Evolutionary conservation across 306 rosid genomes (phyloP).

Genomic region (Elaeagnus macrophylla): DNA sequence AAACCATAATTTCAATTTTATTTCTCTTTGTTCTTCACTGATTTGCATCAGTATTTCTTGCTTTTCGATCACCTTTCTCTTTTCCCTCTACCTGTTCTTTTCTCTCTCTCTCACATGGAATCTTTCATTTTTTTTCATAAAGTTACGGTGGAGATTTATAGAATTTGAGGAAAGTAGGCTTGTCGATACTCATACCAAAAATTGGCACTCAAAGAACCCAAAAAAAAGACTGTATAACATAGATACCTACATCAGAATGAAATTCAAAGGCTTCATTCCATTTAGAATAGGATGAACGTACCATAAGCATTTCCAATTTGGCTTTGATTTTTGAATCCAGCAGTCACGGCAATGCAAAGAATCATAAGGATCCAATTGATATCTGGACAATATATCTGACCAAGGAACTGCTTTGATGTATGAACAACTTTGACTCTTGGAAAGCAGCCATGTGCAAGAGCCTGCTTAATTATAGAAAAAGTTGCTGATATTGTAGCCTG

Average conservation of each 20-base stretch:
- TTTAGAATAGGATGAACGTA: slow-evolving; percentile 21
- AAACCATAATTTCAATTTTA: too few relatives aligned
- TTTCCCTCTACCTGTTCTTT: too few relatives aligned
- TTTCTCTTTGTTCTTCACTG: too few relatives aligned
- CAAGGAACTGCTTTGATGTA: slow-evolving; percentile 67
- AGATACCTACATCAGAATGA: background rate
- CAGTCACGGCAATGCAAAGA: slow-evolving; percentile 87
- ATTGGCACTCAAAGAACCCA: too few relatives aligned
- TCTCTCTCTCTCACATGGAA: too few relatives aligned
- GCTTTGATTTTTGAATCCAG: slow-evolving; percentile 80
- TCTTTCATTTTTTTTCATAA: too few relatives aligned
- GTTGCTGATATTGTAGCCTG: slow-evolving; percentile 94
- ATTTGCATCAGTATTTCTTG: too few relatives aligned
- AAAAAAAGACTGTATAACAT: background rate
- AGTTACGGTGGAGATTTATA: too few relatives aligned
- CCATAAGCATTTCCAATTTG: slow-evolving; percentile 98
- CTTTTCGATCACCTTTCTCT: too few relatives aligned
- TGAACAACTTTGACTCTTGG: slow-evolving; percentile 92
- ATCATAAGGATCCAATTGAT: slow-evolving; percentile 92
- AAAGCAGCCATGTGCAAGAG: slow-evolving; percentile 89
- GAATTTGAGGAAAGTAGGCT: too few relatives aligned
- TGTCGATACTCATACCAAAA: too few relatives aligned
- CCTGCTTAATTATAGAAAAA: slow-evolving; percentile 85
- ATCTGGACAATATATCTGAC: slow-evolving; percentile 86
- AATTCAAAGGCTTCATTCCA: background rate